Evolutionary conservation across 441 rosid species (phyloP).

Genomic region (Arabidopsis lyrata): DNA sequence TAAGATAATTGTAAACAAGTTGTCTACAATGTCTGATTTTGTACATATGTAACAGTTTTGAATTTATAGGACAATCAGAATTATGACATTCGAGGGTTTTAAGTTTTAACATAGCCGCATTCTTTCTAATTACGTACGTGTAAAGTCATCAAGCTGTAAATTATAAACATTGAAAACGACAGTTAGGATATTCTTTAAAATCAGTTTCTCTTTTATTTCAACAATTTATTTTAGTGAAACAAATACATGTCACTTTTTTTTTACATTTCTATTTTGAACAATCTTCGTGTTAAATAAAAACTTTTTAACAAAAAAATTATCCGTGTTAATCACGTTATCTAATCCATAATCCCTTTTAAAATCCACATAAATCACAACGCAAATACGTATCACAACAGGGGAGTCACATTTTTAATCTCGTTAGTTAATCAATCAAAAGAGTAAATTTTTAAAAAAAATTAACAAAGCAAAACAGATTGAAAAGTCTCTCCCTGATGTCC

Average conservation of each 20-base stretch:
- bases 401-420: background rate
- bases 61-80: background rate
- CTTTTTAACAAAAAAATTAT: too few relatives aligned
- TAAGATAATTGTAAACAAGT: constrained; percentile 23
- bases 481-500: constrained; percentile 13
- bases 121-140: constrained; percentile 20
- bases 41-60: constrained; percentile 1
- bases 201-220: background rate
- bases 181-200: background rate
- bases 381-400: constrained; percentile 6
- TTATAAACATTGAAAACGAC: constrained; percentile 7
- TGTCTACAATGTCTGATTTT: background rate
- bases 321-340: background rate
- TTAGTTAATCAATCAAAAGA: background rate
- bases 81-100: background rate
- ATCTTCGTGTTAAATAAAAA: background rate
- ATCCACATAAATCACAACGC: constrained; percentile 23
- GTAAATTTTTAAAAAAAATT: background rate
- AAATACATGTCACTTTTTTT: background rate
- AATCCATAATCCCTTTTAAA: background rate
- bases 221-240: background rate
- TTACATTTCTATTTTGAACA: background rate
- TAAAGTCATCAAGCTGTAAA: constrained; percentile 13
- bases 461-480: background rate
- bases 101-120: constrained; percentile 8